Evolutionary conservation across 2,329 filamentous ascomycete species (phyloP), one percentile per base, ranked within the genome.

Genomic region (Cytospora paraplurivora): DNA sequence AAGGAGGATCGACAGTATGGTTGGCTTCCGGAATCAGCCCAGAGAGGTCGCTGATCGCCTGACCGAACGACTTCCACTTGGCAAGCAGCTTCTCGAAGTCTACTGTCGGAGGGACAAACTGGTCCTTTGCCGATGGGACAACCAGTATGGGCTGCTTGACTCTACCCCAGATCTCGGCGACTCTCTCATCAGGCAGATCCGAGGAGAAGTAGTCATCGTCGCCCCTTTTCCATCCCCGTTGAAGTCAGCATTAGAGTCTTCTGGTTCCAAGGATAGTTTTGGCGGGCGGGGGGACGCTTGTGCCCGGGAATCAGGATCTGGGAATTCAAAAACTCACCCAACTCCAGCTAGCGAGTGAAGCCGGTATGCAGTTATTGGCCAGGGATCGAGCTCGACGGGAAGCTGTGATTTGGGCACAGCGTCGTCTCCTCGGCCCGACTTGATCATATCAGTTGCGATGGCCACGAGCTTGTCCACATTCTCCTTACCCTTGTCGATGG

Each of bases 171-270:
- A 88, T 88, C 15, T 73, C 73, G 32, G 75, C 71, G 7, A 93
- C 77, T 19, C 81, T 78, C 37, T 84, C 79, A 37, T 82, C 77
- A 0, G 78, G 74, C n/a, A 95, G 77, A 72, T 95, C 90, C 3
- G 86, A 88, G n/a, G 90, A 93, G 77, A 96, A 97, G 72, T 90
- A 92, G 73, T 97, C 93, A 73, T 97, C 93, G 64, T 91, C 89
- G 11, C 88, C 90, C 6, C 86, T 85, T 35, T 15, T 32, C 19
- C 3, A 21, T 12, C 6, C 41, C n/a, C 7, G 8, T 47, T 21
- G n/a, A 12, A 19, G 44, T 47, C 44, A 47, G 44, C 13, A 19
- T n/a, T 4, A 11, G 44, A 10, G 41, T 10, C 44, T 17, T 47
- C 7, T 7, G 6, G 3, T 8, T 11, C 21, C 3, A 21, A 37